These are phyloP conservation scores for Mycena kentingensis DNA, from an alignment of 768 basidiomycete genomes.

Conservation along the genomic window DNA sequence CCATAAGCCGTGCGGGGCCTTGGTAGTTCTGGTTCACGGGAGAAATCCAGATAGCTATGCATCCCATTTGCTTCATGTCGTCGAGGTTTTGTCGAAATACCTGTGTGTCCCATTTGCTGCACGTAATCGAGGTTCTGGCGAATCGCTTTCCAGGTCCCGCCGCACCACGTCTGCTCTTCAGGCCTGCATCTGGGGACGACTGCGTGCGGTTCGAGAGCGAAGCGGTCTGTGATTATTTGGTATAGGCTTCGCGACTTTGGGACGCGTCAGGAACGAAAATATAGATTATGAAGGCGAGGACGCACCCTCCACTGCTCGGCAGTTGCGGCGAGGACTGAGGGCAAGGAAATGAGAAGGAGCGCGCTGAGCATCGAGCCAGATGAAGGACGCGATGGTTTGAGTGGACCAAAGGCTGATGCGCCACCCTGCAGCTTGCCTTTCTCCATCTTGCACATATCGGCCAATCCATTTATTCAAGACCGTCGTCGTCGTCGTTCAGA, in stretches of 20 bases:
- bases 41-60: slow-evolving; percentile 89
- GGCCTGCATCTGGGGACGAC: slow-evolving; percentile 58
- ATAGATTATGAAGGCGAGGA: not conserved
- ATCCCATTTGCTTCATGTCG: slow-evolving; percentile 82
- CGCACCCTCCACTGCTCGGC: slow-evolving; percentile 70
- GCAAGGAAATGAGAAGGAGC: slow-evolving; percentile 29
- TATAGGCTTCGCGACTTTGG: slow-evolving; percentile 65
- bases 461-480: too few relatives aligned
- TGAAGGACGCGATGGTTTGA: too few relatives aligned
- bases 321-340: slow-evolving; percentile 52
- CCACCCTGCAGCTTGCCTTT: too few relatives aligned
- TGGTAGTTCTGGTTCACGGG: slow-evolving; percentile 80
- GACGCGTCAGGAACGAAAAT: not conserved
- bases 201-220: slow-evolving; percentile 62
- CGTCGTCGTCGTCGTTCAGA: too few relatives aligned
- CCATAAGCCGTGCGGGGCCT: slow-evolving; percentile 73
- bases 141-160: slow-evolving; percentile 85
- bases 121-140: slow-evolving; percentile 83
- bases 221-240: slow-evolving; percentile 81
- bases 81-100: slow-evolving; percentile 79
- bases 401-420: too few relatives aligned
- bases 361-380: slow-evolving; percentile 28
- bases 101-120: slow-evolving; percentile 76
- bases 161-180: slow-evolving; percentile 69
- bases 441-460: too few relatives aligned